phyloP scores from a whole-genome alignment of 1,139 yeast genomes.

The Pichia sp. region DNA sequence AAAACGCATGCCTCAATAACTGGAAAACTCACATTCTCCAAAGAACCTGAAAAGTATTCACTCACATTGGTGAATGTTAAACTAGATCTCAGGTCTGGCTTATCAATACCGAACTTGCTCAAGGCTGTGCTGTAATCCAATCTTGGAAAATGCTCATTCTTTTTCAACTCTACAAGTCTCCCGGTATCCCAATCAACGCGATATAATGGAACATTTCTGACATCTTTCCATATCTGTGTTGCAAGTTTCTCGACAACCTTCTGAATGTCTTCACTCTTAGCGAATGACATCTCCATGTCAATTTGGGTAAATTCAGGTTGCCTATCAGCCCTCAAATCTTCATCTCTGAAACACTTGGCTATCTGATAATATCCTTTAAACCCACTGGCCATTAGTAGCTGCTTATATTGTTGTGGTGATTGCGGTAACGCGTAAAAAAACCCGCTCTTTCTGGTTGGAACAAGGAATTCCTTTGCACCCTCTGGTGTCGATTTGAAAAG shows the following conservation, averaged over 20 bases:
- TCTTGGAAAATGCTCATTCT: slow-evolving; percentile 32
- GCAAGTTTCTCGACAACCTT: slow-evolving; percentile 55
- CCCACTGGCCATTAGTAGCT: slow-evolving; percentile 90
- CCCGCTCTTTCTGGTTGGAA: slow-evolving; percentile 68
- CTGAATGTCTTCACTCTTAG: slow-evolving; percentile 62
- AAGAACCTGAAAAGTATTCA: slow-evolving; percentile 31
- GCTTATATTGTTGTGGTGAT: slow-evolving; percentile 97
- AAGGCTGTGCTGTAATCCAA: slow-evolving; percentile 66
- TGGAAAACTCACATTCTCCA: slow-evolving; percentile 40
- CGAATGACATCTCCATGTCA: slow-evolving; percentile 89
- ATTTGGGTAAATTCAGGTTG: slow-evolving; percentile 98
- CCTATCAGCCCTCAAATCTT: slow-evolving; percentile 87
- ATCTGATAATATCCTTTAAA: slow-evolving; percentile 79
- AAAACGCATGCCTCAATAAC: slow-evolving; percentile 69
- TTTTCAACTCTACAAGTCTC: slow-evolving; percentile 21
- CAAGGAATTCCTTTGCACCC: slow-evolving; percentile 94
- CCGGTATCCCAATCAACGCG: slow-evolving; percentile 23
- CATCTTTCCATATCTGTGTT: slow-evolving; percentile 46
- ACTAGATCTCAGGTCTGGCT: slow-evolving; percentile 77
- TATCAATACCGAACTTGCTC: slow-evolving; percentile 77
- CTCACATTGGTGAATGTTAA: slow-evolving; percentile 46
- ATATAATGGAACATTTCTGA: slow-evolving; percentile 36
- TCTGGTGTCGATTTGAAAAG: slow-evolving; percentile 95
- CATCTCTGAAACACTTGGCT: slow-evolving; percentile 93
- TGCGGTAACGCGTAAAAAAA: slow-evolving; percentile 87